Percentiles rank a stretch among this genome's conserved stretches.
Evolutionary conservation across 164 flowering plant genomes (phyloP).

Genomic region (Euptelea pleiosperma): DNA sequence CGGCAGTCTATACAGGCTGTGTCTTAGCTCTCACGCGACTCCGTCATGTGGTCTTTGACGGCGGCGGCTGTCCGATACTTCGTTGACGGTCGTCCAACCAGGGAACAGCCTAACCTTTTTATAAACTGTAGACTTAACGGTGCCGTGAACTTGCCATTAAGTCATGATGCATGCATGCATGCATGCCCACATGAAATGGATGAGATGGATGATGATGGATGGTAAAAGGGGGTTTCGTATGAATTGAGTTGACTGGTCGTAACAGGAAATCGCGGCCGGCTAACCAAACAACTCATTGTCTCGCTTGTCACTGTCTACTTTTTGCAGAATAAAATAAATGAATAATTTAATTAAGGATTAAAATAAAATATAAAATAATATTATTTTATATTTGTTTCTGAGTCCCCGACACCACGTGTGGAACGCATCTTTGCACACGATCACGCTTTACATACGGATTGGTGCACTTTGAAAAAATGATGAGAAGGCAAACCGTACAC

Average conservation of each 20-base stretch:
- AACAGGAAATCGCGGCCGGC: neutral
- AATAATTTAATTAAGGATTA: neutral
- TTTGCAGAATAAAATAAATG: neutral
- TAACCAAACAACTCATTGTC: conserved; percentile 6
- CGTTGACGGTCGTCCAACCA: conserved; percentile 13
- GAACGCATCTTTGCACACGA: neutral
- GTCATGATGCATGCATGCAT: neutral
- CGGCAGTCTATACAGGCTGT: neutral
- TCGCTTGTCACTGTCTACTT: neutral
- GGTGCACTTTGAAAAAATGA: too few relatives aligned
- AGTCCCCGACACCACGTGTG: conserved; percentile 8
- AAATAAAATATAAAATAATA: neutral
- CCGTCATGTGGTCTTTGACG: neutral
- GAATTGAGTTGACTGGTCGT: conserved; percentile 11
- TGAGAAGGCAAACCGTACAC: too few relatives aligned
- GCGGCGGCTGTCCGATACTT: conserved; percentile 10
- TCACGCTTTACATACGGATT: neutral
- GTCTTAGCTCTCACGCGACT: neutral
- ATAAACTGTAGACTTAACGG: neutral
- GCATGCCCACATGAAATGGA: neutral
- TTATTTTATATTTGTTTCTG: neutral
- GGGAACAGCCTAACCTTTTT: conserved; percentile 12
- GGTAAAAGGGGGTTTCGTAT: neutral
- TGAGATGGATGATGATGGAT: neutral
- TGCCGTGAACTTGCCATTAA: neutral